Evolutionary conservation across 2,329 filamentous ascomycete genomes (phyloP), one percentile per base, ranked within the genome.

Genomic region (Colletotrichum phormii): DNA sequence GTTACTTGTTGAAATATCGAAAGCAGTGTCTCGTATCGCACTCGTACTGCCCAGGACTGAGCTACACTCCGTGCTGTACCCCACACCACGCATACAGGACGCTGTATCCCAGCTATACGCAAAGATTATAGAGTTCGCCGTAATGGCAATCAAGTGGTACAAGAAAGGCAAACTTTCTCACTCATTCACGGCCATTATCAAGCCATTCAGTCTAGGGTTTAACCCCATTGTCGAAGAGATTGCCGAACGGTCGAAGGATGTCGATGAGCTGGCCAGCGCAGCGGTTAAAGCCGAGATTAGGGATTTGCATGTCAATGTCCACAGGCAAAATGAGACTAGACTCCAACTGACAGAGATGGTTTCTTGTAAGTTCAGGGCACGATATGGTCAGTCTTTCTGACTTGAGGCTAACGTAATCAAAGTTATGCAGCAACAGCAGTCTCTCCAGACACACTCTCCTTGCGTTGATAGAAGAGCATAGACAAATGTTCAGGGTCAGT

Each of bases 331-430:
- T 11, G 29, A 37, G 29, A 62, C 11, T 1, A 57, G 46, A 31
- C 29, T 42, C 12, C 51, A 42, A n/a, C 18, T 65, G 33, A 65
- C 51, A 12, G 63, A 66, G 26, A 58, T 66, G 63, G 35, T 66
- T 13, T 26, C 54, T 22, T 49, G 63, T 66, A 26, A 5, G 63
- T 51, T 11, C 4, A 13, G 22, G 35, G 35, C 11, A 29, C 5
- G 18, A 5, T 11, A n/a, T 33, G 33, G 9, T 15, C 8, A 15
- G 15, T n/a, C 22, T 7, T 15, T 33, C 3, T 3, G 8, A 31
- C 15, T n/a, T 15, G 3, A 18, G 4, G 12, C 11, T 62, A 26
- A 62, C 33, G 2, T 1, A 22, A 13, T 15, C 24, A 18, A 15
- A 62, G 59, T 62, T 7, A 22, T 46, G 22, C 59, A 62, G 37